These are phyloP conservation scores for Kernera saxatilis DNA, from an alignment of 345 rosid species.

Conservation along the genomic window DNA sequence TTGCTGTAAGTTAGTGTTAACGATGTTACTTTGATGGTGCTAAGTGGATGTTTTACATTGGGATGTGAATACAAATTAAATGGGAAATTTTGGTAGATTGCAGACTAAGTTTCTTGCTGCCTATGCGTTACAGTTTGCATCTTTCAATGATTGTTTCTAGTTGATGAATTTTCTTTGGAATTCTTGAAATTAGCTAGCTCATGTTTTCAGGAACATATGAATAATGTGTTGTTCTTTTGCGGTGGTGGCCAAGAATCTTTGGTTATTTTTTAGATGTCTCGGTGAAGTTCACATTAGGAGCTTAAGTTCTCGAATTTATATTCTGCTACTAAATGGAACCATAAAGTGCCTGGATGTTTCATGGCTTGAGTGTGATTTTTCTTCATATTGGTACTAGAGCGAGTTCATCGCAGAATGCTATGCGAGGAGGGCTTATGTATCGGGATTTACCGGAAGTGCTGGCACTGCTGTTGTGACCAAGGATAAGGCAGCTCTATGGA, in stretches of 20 bases:
- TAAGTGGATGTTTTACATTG: no score
- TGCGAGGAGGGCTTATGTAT: constrained; percentile 71
- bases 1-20: not conserved
- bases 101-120: not conserved
- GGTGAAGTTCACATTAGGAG: no score
- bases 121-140: not conserved
- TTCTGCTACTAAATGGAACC: not conserved
- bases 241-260: not conserved
- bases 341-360: not conserved
- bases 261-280: no score
- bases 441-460: constrained; percentile 93
- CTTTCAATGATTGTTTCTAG: not conserved
- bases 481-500: constrained; percentile 94
- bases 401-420: constrained; percentile 97
- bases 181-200: not conserved
- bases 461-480: constrained; percentile 86
- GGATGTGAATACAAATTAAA: not conserved
- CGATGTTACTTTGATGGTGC: not conserved
- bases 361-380: not conserved
- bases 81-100: not conserved
- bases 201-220: not conserved
- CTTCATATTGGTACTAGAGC: constrained; percentile 45
- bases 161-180: not conserved
- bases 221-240: not conserved
- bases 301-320: no score